Evolutionary conservation across 2,329 filamentous ascomycete species (phyloP).

Genomic region (Fusarium paranaense): DNA sequence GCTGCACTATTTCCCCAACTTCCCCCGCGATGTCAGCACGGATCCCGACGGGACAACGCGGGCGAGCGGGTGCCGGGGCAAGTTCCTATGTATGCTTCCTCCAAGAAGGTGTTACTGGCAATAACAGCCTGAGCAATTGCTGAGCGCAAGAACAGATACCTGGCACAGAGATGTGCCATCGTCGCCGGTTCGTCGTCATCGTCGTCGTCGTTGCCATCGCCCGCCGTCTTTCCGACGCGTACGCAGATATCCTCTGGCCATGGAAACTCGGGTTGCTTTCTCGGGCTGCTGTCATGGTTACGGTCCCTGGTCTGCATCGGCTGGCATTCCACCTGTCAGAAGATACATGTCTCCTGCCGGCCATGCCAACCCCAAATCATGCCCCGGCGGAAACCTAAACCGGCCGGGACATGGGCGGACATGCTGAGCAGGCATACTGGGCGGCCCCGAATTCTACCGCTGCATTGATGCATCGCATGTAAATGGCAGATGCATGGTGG

Average conservation of each 20-base stretch:
- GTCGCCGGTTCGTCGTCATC: not conserved
- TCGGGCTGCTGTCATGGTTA: not conserved
- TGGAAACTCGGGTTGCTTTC: not conserved
- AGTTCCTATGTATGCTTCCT: not conserved
- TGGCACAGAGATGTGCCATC: not conserved
- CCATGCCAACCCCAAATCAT: slow-evolving; percentile 14
- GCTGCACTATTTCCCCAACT: slow-evolving; percentile 43
- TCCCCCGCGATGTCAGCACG: slow-evolving; percentile 44
- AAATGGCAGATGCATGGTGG: slow-evolving; percentile 19
- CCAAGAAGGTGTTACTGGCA: not conserved
- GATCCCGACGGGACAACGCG: slow-evolving; percentile 42
- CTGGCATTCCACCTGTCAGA: not conserved
- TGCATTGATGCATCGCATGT: slow-evolving; percentile 14
- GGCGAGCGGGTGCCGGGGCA: slow-evolving; percentile 42
- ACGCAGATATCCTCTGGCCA: not conserved
- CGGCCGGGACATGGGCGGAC: slow-evolving; percentile 1
- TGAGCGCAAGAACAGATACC: not conserved
- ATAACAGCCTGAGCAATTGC: not conserved
- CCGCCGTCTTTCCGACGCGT: not conserved
- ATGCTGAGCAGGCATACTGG: slow-evolving; percentile 11
- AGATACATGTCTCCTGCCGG: slow-evolving; percentile 1
- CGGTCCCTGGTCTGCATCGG: not conserved
- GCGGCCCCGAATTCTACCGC: slow-evolving; percentile 33
- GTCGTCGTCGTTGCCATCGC: not conserved
- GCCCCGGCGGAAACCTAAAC: slow-evolving; percentile 18